Percentiles rank a stretch among this genome's conserved stretches.
Evolutionary conservation across 352 stramenopile species (phyloP).

Genomic region (Phytophthora sojae): DNA sequence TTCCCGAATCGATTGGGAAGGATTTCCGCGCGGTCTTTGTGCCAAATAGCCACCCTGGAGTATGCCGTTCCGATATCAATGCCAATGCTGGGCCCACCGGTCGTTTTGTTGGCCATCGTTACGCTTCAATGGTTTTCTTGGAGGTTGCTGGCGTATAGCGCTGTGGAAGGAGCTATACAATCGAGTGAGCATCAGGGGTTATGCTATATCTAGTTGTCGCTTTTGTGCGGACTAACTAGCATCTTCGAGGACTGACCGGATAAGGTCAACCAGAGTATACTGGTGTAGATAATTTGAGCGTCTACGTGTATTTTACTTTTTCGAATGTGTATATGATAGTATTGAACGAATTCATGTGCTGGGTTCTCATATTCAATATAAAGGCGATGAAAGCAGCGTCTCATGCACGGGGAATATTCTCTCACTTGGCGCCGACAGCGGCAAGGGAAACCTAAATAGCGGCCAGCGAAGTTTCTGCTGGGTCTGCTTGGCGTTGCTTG

Average conservation of each 20-base stretch:
- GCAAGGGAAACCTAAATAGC: neutral
- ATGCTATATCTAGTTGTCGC: neutral
- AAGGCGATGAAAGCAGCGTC: no score
- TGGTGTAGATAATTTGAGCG: neutral
- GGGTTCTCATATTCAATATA: no score
- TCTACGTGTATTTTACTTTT: no score
- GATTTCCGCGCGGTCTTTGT: neutral
- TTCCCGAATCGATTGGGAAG: neutral
- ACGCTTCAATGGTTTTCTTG: neutral
- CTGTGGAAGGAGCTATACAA: neutral
- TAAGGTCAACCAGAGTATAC: neutral
- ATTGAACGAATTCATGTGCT: no score
- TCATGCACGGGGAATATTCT: neutral
- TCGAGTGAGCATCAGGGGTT: no score
- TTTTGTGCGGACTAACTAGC: neutral
- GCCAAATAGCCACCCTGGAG: neutral
- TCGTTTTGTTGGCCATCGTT: neutral
- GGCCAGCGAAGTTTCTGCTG: neutral
- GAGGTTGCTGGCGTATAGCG: neutral
- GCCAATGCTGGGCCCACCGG: neutral
- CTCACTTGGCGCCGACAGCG: neutral
- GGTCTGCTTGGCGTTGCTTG: neutral
- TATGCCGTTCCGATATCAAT: slow-evolving; percentile 1
- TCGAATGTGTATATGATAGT: no score
- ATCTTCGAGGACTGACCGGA: neutral